phyloP scores from a whole-genome alignment of 2,329 filamentous ascomycete species.

The Beauveria bassiana region DNA sequence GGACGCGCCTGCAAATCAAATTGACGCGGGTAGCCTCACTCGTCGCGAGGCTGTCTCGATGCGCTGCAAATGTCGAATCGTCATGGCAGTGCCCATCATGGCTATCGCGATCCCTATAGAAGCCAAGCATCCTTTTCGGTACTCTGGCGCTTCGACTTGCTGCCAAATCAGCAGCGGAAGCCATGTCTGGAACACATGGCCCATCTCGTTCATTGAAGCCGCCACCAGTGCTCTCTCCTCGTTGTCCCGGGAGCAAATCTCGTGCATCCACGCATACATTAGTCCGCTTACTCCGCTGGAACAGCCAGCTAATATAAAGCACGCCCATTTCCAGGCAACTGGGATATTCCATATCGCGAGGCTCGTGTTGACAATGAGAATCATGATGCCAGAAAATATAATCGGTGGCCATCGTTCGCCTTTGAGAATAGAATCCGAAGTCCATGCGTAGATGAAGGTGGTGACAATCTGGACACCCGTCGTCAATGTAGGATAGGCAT shows the following conservation, averaged over 20 bases:
- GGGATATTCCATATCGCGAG: slow-evolving; percentile 39
- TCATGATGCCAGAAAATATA: slow-evolving; percentile 42
- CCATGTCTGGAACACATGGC: slow-evolving; percentile 63
- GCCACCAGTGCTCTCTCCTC: slow-evolving; percentile 61
- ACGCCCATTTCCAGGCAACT: slow-evolving; percentile 53
- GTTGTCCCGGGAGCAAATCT: slow-evolving; percentile 43
- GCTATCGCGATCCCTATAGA: slow-evolving; percentile 39
- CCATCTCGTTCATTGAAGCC: slow-evolving; percentile 60
- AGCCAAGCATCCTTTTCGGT: slow-evolving; percentile 54
- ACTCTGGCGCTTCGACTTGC: slow-evolving; percentile 53
- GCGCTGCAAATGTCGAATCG: slow-evolving; percentile 36
- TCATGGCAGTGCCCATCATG: slow-evolving; percentile 43
- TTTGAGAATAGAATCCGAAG: slow-evolving; percentile 51
- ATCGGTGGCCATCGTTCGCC: slow-evolving; percentile 58
- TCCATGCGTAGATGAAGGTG: slow-evolving; percentile 58
- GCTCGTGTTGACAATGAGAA: slow-evolving; percentile 32
- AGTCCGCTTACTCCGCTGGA: slow-evolving; percentile 40
- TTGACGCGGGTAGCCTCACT: not conserved
- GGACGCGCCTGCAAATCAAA: not conserved
- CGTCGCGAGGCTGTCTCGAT: slow-evolving; percentile 16
- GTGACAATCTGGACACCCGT: slow-evolving; percentile 46
- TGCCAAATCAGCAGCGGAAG: slow-evolving; percentile 60
- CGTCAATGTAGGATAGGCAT: slow-evolving; percentile 52
- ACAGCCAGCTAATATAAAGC: slow-evolving; percentile 48
- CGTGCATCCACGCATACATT: slow-evolving; percentile 41